phyloP scores from a whole-genome alignment of 306 rosid genomes.

The Hylodesmum podocarpum region DNA sequence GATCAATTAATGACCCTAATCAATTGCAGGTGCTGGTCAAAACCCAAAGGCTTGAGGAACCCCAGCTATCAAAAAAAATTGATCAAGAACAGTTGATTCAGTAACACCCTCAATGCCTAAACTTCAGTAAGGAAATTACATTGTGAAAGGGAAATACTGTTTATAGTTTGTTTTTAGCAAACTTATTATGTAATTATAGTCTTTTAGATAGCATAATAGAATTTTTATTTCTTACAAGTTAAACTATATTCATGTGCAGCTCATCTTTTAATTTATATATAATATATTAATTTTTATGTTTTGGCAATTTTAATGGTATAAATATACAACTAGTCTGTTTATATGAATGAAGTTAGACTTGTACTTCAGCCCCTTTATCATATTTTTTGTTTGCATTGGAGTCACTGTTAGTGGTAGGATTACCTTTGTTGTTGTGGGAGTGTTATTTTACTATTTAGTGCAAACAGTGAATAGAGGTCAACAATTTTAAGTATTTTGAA shows the following conservation, averaged over 20 bases:
- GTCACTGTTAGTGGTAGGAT: background rate
- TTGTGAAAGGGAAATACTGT: conserved; percentile 13
- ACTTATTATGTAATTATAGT: no score
- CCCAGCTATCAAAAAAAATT: conserved; percentile 95
- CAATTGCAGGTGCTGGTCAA: conserved; percentile 61
- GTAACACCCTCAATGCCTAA: conserved; percentile 91
- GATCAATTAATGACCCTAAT: conserved; percentile 18
- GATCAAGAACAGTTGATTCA: conserved; percentile 85
- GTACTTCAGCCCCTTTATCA: background rate
- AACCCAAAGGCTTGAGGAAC: conserved; percentile 91
- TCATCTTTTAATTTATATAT: background rate
- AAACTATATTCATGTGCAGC: background rate
- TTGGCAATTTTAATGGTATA: background rate
- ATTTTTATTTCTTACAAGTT: conserved; percentile 21
- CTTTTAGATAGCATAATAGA: background rate
- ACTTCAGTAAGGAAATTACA: conserved; percentile 52
- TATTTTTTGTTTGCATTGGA: background rate
- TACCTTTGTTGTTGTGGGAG: background rate
- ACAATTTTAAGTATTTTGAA: conserved; percentile 8
- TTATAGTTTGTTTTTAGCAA: conserved; percentile 6
- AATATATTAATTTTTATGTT: background rate
- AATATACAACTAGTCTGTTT: background rate
- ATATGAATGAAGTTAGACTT: background rate
- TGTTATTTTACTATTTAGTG: conserved; percentile 1
- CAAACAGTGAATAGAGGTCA: background rate